phyloP scores from a whole-genome alignment of 2,329 filamentous ascomycete species.

The Aspergillus persii region DNA sequence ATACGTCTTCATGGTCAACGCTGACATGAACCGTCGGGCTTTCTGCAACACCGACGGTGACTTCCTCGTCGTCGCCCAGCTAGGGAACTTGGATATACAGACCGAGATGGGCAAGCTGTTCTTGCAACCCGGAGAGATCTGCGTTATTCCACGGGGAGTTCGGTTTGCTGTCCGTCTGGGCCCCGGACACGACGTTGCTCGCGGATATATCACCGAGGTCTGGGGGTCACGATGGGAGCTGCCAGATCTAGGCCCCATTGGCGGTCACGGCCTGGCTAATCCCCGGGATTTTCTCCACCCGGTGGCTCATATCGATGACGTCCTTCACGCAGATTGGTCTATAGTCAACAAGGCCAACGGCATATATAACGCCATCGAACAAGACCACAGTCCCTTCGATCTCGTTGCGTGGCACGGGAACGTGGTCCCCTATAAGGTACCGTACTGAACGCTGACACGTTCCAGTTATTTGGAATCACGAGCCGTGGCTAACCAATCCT shows the following conservation, averaged over 20 bases:
- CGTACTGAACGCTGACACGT: neutral
- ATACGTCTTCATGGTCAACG: slow-evolving; percentile 55
- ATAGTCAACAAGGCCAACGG: slow-evolving; percentile 63
- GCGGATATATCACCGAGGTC: slow-evolving; percentile 67
- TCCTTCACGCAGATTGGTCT: slow-evolving; percentile 58
- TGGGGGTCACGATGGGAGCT: slow-evolving; percentile 64
- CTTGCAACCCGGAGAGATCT: slow-evolving; percentile 65
- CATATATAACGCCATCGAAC: slow-evolving; percentile 53
- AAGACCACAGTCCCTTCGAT: slow-evolving; percentile 67
- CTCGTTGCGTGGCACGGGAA: slow-evolving; percentile 71
- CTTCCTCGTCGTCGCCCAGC: slow-evolving; percentile 62
- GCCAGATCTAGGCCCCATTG: slow-evolving; percentile 65
- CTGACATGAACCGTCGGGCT: slow-evolving; percentile 53
- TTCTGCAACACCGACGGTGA: slow-evolving; percentile 66
- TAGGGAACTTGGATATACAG: slow-evolving; percentile 64
- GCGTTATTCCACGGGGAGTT: slow-evolving; percentile 65
- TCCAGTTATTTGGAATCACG: slow-evolving; percentile 27
- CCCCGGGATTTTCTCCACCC: slow-evolving; percentile 64
- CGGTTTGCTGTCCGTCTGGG: slow-evolving; percentile 57
- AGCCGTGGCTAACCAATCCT: neutral
- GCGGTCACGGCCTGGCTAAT: slow-evolving; percentile 65
- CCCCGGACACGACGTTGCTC: slow-evolving; percentile 58
- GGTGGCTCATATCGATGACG: slow-evolving; percentile 56
- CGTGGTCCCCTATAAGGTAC: slow-evolving; percentile 55
- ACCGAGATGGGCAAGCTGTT: slow-evolving; percentile 65